Conservation (phyloP, 306 rosid genomes). For the Fragaria ananassa region DNA sequence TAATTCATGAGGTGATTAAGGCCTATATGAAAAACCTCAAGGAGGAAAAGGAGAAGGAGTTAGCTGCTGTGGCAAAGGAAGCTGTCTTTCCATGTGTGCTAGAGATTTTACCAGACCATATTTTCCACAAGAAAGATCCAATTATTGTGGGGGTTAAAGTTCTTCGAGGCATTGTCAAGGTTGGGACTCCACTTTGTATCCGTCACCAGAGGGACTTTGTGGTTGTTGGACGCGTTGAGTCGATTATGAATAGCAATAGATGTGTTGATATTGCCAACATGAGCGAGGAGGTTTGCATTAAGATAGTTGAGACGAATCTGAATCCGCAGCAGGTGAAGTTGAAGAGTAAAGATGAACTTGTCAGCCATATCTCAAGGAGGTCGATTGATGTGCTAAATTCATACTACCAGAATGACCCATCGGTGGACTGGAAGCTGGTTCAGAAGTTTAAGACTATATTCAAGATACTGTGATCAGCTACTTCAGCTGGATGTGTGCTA, state of each 20-base stretch:
- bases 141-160: slow-evolving; percentile 92
- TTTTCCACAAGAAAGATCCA: slow-evolving; percentile 95
- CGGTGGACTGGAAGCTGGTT: slow-evolving; percentile 67
- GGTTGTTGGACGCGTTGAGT: slow-evolving; percentile 75
- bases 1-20: slow-evolving; percentile 83
- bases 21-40: slow-evolving; percentile 76
- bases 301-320: slow-evolving; percentile 65
- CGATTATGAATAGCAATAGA: slow-evolving; percentile 75
- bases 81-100: slow-evolving; percentile 86
- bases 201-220: slow-evolving; percentile 75
- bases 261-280: slow-evolving; percentile 86
- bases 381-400: slow-evolving; percentile 78
- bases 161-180: slow-evolving; percentile 82
- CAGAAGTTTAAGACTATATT: slow-evolving; percentile 72
- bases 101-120: slow-evolving; percentile 61
- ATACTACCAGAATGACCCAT: slow-evolving; percentile 63
- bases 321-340: slow-evolving; percentile 90
- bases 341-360: slow-evolving; percentile 85
- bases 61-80: slow-evolving; percentile 61
- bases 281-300: slow-evolving; percentile 75
- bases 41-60: slow-evolving; percentile 76
- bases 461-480: slow-evolving; percentile 54
- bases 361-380: slow-evolving; percentile 76
- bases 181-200: slow-evolving; percentile 24
- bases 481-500: background rate